Percentiles rank a stretch among this genome's conserved stretches.
phyloP scores from a whole-genome alignment of 148 eudicot genomes.

The Rhododendron williamsianum region DNA sequence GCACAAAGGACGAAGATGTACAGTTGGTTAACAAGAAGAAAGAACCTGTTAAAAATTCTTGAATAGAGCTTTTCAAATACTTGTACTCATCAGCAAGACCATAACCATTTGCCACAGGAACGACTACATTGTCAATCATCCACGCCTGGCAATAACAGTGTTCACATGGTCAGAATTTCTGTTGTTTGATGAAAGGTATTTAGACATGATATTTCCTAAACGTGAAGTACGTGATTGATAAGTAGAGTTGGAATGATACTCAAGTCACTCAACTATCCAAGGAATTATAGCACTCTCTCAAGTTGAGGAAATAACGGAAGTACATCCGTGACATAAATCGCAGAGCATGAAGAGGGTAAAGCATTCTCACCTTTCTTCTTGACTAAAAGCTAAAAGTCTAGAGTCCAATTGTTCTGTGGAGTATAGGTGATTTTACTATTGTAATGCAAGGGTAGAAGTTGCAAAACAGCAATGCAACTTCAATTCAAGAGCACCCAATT shows the following conservation, averaged over 20 bases:
- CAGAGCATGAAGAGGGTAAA: neutral
- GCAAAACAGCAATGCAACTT: neutral
- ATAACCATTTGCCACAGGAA: constrained; percentile 65
- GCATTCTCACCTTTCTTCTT: neutral
- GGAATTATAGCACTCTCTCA: neutral
- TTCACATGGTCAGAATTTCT: neutral
- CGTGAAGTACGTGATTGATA: neutral
- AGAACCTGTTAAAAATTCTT: constrained; percentile 69
- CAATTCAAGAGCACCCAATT: neutral
- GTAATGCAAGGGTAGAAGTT: neutral
- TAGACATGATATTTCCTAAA: neutral
- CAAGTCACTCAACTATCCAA: neutral
- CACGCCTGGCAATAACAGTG: constrained; percentile 45
- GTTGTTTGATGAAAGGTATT: neutral
- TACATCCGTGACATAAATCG: neutral
- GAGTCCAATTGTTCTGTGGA: neutral
- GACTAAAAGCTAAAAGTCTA: neutral
- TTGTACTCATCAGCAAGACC: constrained; percentile 72
- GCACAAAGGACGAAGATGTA: neutral
- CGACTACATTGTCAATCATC: constrained; percentile 81
- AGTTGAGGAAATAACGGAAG: neutral
- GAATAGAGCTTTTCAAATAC: constrained; percentile 80
- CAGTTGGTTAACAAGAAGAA: neutral
- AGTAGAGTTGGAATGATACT: neutral
- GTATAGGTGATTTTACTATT: neutral